phyloP scores from a whole-genome alignment of 2,329 filamentous ascomycete genomes.

The Botryotinia narcissicola region DNA sequence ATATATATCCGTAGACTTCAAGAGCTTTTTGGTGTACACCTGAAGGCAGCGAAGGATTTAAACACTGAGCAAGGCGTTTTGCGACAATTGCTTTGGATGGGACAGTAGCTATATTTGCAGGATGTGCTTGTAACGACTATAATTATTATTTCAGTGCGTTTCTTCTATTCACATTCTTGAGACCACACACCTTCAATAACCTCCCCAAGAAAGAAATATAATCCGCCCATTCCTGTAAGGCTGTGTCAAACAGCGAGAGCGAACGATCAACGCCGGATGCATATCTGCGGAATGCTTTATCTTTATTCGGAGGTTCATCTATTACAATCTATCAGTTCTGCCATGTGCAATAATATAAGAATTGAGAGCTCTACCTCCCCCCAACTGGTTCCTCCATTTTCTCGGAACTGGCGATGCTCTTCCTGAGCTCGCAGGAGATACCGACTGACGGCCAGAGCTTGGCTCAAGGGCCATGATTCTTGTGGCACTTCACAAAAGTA shows the following conservation, averaged over 20 bases:
- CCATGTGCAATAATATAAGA: not conserved
- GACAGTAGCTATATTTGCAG: constrained; percentile 66
- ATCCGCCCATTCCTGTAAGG: constrained; percentile 97
- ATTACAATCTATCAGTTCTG: constrained; percentile 12
- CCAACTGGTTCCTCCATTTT: constrained; percentile 73
- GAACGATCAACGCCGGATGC: constrained; percentile 83
- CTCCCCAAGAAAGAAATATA: constrained; percentile 96
- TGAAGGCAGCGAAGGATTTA: constrained; percentile 89
- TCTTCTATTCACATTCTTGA: constrained; percentile 19
- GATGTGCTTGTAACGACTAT: constrained; percentile 84
- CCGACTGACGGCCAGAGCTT: constrained; percentile 53
- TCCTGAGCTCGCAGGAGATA: constrained; percentile 81
- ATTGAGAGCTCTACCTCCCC: constrained; percentile 60
- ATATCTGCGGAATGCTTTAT: constrained; percentile 81
- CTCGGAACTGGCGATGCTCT: constrained; percentile 72
- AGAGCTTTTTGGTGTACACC: constrained; percentile 97
- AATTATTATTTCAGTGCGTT: constrained; percentile 32
- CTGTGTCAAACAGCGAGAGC: constrained; percentile 84
- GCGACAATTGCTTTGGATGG: constrained; percentile 81
- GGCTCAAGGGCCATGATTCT: constrained; percentile 63
- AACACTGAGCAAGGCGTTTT: constrained; percentile 89
- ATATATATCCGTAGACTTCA: constrained; percentile 89
- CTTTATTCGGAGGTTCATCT: constrained; percentile 58
- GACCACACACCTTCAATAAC: constrained; percentile 70
- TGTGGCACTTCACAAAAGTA: constrained; percentile 30